Conservation (phyloP, 805 yeast species). For the Yarrowia bubula region DNA sequence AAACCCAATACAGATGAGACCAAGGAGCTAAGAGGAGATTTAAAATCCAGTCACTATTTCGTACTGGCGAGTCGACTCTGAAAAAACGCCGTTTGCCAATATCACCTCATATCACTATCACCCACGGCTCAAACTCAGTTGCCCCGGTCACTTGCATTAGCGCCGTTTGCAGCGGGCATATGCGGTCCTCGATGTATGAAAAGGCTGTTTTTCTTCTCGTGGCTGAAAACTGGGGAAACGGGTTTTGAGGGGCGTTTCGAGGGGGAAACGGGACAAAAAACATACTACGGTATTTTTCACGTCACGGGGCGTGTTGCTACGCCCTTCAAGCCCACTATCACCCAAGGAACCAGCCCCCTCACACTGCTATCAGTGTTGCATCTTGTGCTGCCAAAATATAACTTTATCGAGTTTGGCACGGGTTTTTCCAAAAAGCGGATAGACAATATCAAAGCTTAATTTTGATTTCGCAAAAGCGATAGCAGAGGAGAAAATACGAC, state of each 20-base stretch:
- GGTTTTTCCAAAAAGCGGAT: background rate
- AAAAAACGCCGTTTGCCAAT: background rate
- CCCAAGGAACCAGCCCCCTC: background rate
- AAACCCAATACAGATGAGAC: no score
- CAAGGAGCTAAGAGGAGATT: no score
- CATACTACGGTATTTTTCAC: no score
- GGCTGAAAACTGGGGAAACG: background rate
- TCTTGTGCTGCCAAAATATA: constrained; percentile 8
- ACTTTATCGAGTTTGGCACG: constrained; percentile 15
- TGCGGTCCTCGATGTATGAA: constrained; percentile 25
- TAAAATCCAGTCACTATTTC: no score
- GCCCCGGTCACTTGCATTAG: constrained; percentile 9
- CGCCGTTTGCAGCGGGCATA: constrained; percentile 23
- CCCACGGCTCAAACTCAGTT: constrained; percentile 14
- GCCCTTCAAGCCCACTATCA: background rate
- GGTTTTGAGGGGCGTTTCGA: background rate
- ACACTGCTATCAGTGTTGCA: constrained; percentile 6
- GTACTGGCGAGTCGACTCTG: no score
- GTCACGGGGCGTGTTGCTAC: no score
- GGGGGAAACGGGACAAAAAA: no score
- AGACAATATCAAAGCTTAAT: background rate
- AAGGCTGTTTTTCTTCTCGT: constrained; percentile 1
- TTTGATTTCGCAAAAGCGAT: no score
- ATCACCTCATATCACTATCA: background rate
- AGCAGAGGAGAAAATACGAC: no score